These are phyloP conservation scores for Musa acuminata DNA, from an alignment of 176 grass and related monocot genomes.

Conservation along the genomic window DNA sequence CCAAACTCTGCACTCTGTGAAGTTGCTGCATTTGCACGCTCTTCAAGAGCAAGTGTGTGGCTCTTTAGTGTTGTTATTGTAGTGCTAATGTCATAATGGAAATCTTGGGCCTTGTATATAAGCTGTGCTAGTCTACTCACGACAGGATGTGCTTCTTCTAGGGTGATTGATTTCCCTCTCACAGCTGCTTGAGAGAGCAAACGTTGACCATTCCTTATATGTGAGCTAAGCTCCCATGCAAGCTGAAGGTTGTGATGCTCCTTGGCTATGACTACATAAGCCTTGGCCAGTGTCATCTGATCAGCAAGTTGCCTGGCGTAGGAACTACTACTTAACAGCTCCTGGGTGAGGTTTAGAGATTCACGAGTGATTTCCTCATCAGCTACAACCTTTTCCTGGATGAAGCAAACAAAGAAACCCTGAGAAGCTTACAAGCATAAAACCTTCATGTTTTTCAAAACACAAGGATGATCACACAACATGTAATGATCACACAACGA, in stretches of 20 bases:
- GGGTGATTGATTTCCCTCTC: conserved; percentile 15
- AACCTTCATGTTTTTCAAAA: too few species aligned
- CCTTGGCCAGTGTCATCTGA: conserved; percentile 21
- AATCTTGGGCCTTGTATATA: conserved; percentile 23
- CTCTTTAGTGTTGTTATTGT: conserved; percentile 19
- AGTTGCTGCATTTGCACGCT: conserved; percentile 10
- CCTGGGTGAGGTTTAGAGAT: conserved; percentile 3
- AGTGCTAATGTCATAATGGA: conserved; percentile 23
- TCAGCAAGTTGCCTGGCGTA: conserved; percentile 18
- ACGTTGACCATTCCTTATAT: conserved; percentile 17
- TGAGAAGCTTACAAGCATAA: neutral
- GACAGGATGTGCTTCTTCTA: conserved; percentile 12
- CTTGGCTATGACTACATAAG: conserved; percentile 8
- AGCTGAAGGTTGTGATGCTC: conserved; percentile 19
- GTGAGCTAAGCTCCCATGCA: conserved; percentile 22
- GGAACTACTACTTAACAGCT: conserved; percentile 17
- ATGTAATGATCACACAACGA: too few species aligned
- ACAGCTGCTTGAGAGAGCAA: conserved; percentile 24
- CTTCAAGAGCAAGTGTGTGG: conserved; percentile 16
- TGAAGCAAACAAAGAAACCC: neutral
- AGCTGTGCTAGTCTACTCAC: conserved; percentile 14
- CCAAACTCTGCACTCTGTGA: conserved; percentile 17
- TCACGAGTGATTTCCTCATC: neutral
- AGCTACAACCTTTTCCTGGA: conserved; percentile 6
- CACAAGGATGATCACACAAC: too few species aligned